A percentile compares a stretch with the other conserved stretches of the same genome.
phyloP scores from a whole-genome alignment of 306 rosid genomes.

The Amphicarpaea edgeworthii region DNA sequence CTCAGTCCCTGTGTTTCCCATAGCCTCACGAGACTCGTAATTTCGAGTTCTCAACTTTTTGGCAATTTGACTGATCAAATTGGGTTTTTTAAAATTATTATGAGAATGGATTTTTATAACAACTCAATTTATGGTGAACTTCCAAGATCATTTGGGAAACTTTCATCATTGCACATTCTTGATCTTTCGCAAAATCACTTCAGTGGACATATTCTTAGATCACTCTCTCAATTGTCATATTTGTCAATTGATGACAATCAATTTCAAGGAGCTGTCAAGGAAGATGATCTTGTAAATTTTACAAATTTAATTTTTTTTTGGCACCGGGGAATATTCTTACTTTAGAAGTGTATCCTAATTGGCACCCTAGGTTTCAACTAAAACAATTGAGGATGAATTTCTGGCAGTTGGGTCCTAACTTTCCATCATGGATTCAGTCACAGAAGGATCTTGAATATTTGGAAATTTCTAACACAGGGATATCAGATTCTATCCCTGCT shows the following conservation, averaged over 20 bases:
- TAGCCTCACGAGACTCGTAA: not conserved
- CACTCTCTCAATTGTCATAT: not conserved
- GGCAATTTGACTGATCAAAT: constrained; percentile 19
- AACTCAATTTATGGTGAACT: not conserved
- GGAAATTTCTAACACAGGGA: too few species aligned
- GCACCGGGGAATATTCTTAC: too few species aligned
- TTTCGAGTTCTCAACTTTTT: not conserved
- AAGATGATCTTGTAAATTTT: not conserved
- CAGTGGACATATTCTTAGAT: not conserved
- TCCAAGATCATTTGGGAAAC: not conserved
- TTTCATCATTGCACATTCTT: not conserved
- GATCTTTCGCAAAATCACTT: not conserved
- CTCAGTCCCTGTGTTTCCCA: constrained; percentile 3
- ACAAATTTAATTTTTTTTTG: too few species aligned
- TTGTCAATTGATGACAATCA: too few species aligned
- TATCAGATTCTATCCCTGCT: too few species aligned
- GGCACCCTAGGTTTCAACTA: constrained; percentile 27
- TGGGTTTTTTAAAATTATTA: constrained; percentile 3
- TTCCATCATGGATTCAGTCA: too few species aligned
- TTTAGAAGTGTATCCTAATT: constrained; percentile 18
- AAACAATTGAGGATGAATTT: constrained; percentile 8
- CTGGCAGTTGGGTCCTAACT: constrained; percentile 27
- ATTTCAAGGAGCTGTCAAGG: not conserved
- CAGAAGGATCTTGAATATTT: too few species aligned
- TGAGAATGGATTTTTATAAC: not conserved